Conservation (phyloP, 345 rosid species). For the Euphorbia peplus region DNA sequence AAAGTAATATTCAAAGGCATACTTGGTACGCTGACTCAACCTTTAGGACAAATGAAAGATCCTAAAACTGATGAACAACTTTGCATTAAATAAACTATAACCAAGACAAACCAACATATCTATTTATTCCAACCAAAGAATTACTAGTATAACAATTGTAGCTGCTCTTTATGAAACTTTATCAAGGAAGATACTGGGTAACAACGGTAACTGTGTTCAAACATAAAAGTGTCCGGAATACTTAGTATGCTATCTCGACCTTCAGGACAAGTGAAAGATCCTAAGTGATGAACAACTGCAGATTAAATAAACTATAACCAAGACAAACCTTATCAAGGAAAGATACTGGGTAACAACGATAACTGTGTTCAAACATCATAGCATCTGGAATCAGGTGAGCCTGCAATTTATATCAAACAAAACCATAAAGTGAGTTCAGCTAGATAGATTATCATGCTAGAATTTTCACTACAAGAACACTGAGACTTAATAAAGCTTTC, state of each 20-base stretch:
- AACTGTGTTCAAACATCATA: conserved; percentile 44
- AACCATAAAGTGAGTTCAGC: neutral
- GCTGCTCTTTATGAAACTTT: conserved; percentile 36
- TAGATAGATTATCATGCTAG: neutral
- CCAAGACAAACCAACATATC: neutral
- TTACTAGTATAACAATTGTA: neutral
- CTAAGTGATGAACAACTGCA: neutral
- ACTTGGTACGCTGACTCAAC: neutral
- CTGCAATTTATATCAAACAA: conserved; percentile 26
- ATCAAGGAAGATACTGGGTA: conserved; percentile 63
- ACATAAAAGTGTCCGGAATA: conserved; percentile 27
- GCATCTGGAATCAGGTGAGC: conserved; percentile 22
- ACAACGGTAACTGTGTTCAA: conserved; percentile 53
- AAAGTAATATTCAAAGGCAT: neutral
- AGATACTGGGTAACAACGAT: conserved; percentile 63
- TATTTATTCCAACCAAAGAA: neutral
- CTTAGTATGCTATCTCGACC: neutral
- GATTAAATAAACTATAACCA: neutral
- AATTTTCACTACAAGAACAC: neutral
- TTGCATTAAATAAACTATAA: neutral
- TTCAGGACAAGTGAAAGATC: neutral
- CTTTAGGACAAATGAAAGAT: neutral
- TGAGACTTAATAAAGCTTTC: too few species aligned
- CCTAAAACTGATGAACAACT: neutral
- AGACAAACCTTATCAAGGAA: conserved; percentile 54